phyloP scores from a whole-genome alignment of 441 rosid genomes.

The Brassica balearica region DNA sequence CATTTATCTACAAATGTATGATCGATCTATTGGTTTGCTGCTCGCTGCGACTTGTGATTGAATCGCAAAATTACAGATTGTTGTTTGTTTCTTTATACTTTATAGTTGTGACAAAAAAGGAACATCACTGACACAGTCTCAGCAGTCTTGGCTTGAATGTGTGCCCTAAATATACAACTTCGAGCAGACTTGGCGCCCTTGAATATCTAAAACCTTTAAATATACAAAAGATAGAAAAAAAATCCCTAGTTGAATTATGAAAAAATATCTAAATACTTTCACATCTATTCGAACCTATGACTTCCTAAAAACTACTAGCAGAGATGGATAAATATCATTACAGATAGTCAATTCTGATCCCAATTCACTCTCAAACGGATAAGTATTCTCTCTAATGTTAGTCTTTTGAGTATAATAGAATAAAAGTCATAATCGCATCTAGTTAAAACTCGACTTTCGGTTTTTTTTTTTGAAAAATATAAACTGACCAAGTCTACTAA shows the following conservation, averaged over 20 bases:
- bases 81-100: neutral
- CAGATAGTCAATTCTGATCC: constrained; percentile 4
- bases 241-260: neutral
- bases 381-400: neutral
- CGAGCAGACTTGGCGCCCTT: no score
- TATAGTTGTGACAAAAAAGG: neutral
- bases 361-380: neutral
- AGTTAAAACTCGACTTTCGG: neutral
- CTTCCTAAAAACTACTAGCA: neutral
- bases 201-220: neutral
- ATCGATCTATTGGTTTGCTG: neutral
- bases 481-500: constrained; percentile 11
- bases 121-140: neutral
- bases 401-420: neutral
- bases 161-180: neutral
- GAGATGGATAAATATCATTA: neutral
- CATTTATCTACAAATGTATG: neutral
- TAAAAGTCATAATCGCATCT: neutral
- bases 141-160: neutral
- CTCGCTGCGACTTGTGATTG: neutral
- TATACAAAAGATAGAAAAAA: neutral
- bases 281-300: neutral
- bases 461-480: neutral
- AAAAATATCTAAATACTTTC: neutral
- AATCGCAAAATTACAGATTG: neutral